Percentiles rank a stretch among this genome's conserved stretches.
These are phyloP conservation scores for Apiospora marii DNA, from an alignment of 2,329 filamentous ascomycete species.

Conservation along the genomic window DNA sequence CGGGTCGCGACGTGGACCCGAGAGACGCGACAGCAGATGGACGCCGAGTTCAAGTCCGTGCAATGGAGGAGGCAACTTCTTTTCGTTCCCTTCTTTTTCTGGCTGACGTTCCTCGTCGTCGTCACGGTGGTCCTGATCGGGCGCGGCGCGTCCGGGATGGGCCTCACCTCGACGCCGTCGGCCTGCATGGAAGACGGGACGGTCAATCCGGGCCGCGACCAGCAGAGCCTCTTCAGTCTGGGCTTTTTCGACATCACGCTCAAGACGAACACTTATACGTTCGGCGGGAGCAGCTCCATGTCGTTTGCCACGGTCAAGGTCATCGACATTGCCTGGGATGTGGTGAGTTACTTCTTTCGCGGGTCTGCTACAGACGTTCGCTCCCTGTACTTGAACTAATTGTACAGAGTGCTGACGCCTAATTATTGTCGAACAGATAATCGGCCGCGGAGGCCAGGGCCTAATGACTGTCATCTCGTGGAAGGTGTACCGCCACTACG, in stretches of 20 bases:
- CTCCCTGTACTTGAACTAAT: neutral
- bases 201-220: neutral
- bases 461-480: slow-evolving; percentile 39
- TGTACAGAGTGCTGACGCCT: neutral
- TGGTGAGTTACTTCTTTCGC: neutral
- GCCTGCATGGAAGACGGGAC: neutral
- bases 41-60: neutral
- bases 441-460: slow-evolving; percentile 40
- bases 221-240: neutral
- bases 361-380: too few relatives aligned
- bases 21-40: neutral
- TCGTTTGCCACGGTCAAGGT: neutral
- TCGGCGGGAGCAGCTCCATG: neutral
- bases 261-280: neutral
- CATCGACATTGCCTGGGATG: neutral
- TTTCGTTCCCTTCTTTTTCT: neutral
- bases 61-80: neutral
- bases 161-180: neutral
- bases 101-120: neutral
- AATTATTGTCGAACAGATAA: slow-evolving; percentile 29
- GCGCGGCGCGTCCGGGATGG: neutral
- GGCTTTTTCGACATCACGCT: neutral
- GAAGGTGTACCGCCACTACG: slow-evolving; percentile 38
- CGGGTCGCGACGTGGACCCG: neutral
- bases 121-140: neutral